Percentiles rank a stretch among this genome's conserved stretches.
phyloP scores from a whole-genome alignment of 2,329 filamentous ascomycete genomes.

The Sclerotinia trifoliorum region DNA sequence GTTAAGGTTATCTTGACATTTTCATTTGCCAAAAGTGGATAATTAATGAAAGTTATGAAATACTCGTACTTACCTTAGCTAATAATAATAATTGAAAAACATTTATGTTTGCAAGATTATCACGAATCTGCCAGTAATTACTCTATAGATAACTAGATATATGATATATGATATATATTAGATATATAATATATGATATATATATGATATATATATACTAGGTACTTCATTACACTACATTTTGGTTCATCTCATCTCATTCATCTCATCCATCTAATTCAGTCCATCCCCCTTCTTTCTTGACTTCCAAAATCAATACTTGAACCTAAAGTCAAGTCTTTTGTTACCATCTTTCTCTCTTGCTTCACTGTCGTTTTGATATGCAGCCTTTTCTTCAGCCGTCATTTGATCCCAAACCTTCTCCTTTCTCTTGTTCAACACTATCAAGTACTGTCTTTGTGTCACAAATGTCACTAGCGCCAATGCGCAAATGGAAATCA shows the following conservation, averaged over 20 bases:
- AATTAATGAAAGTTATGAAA: background rate
- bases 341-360: conserved; percentile 33
- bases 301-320: conserved; percentile 4
- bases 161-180: too few relatives aligned
- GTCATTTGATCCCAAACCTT: conserved; percentile 48
- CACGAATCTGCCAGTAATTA: too few relatives aligned
- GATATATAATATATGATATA: too few relatives aligned
- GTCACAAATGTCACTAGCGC: conserved; percentile 47
- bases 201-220: too few relatives aligned
- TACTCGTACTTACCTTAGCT: too few relatives aligned
- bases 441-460: conserved; percentile 48
- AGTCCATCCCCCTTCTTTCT: background rate
- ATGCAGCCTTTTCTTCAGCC: conserved; percentile 45
- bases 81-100: too few relatives aligned
- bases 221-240: background rate
- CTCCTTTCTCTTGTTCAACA: conserved; percentile 49
- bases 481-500: conserved; percentile 49
- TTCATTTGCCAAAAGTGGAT: background rate
- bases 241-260: background rate
- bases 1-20: too few relatives aligned
- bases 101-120: too few relatives aligned
- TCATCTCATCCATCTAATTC: background rate
- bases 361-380: conserved; percentile 47
- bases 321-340: conserved; percentile 21
- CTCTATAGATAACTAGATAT: too few relatives aligned